Conservation (phyloP, 805 yeast species). For the Lipomyces starkeyi region DNA sequence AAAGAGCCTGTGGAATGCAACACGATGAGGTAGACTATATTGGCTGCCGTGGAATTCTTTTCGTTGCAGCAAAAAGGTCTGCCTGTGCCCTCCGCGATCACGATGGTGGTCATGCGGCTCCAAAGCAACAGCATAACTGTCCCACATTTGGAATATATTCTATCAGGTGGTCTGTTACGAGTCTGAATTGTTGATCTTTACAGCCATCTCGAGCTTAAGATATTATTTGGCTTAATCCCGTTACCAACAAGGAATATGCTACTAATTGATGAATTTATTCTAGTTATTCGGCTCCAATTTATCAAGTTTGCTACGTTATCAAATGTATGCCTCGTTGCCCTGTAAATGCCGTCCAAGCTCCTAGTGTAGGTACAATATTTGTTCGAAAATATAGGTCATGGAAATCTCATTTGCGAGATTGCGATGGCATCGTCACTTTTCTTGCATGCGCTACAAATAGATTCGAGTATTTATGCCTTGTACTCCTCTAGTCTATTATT, state of each 20-base stretch:
- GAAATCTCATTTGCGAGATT: no score
- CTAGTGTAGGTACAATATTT: no score
- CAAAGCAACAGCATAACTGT: no score
- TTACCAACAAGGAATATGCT: no score
- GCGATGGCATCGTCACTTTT: not conserved
- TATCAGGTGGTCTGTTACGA: no score
- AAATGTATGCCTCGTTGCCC: not conserved
- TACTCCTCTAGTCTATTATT: conserved; percentile 27
- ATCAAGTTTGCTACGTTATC: not conserved
- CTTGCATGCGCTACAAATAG: not conserved
- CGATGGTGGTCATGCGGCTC: no score
- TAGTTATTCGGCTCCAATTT: not conserved
- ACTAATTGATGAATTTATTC: not conserved
- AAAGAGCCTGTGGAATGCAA: not conserved
- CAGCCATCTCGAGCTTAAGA: no score
- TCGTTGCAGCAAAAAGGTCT: not conserved
- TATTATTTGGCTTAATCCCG: no score
- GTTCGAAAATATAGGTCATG: not conserved
- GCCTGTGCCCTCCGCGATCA: not conserved
- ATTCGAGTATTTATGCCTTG: conserved; percentile 6
- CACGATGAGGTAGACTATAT: not conserved
- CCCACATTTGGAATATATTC: no score
- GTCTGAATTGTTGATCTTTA: no score
- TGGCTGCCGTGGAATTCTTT: not conserved
- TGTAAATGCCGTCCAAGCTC: not conserved